Conservation (phyloP, 768 basidiomycete genomes). For the Clitopilus hobsonii region DNA sequence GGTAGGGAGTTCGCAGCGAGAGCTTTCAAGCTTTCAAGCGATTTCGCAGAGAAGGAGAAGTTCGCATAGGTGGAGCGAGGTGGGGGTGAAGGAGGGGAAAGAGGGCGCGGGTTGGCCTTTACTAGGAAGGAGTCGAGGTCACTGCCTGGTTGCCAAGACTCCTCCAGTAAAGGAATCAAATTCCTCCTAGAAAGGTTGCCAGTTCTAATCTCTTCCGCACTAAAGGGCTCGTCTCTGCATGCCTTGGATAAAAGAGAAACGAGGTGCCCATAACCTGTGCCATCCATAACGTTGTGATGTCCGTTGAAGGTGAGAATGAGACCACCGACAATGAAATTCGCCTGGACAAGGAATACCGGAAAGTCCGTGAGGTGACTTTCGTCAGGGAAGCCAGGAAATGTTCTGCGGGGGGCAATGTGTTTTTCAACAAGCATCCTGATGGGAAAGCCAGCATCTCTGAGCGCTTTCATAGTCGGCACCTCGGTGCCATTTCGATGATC, state of each 20-base stretch:
- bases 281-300: slow-evolving; percentile 22
- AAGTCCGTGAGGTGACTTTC: slow-evolving; percentile 7
- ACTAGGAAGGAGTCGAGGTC: not conserved
- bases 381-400: slow-evolving; percentile 11
- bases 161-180: slow-evolving; percentile 11
- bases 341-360: slow-evolving; percentile 21
- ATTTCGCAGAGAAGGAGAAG: not conserved
- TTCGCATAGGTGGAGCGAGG: not conserved
- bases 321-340: slow-evolving; percentile 18
- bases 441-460: slow-evolving; percentile 18
- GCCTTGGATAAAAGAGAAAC: slow-evolving; percentile 18
- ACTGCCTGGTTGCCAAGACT: not conserved
- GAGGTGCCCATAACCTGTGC: slow-evolving; percentile 19
- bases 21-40: slow-evolving; percentile 9
- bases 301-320: slow-evolving; percentile 20
- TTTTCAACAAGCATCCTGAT: slow-evolving; percentile 19
- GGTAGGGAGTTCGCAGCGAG: slow-evolving; percentile 12
- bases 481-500: slow-evolving; percentile 14
- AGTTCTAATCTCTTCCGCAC: slow-evolving; percentile 11
- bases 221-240: slow-evolving; percentile 16
- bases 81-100: not conserved
- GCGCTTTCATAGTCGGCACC: slow-evolving; percentile 16
- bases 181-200: slow-evolving; percentile 14
- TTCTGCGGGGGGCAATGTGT: slow-evolving; percentile 17
- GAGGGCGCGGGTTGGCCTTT: not conserved